phyloP scores from a whole-genome alignment of 805 yeast genomes.

The Starmerella apis region DNA sequence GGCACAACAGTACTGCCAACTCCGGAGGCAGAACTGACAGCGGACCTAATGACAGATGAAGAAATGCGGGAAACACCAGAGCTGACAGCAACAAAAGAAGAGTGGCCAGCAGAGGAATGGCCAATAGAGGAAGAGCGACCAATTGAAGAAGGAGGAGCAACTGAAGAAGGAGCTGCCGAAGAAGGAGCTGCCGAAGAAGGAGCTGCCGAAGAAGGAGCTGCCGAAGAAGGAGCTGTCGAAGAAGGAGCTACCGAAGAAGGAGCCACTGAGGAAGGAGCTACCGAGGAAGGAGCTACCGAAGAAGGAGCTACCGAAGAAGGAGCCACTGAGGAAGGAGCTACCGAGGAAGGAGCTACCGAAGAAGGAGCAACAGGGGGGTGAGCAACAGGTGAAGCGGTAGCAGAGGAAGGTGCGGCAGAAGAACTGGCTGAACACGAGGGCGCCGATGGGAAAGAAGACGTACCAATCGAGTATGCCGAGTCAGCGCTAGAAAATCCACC shows the following conservation, averaged over 20 bases:
- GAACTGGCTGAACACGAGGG: slow-evolving; percentile 7
- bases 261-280: no score
- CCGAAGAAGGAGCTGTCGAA: no score
- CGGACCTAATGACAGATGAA: not conserved
- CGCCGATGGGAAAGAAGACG: slow-evolving; percentile 11
- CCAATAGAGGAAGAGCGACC: no score
- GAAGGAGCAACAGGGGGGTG: not conserved
- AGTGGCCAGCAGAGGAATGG: no score
- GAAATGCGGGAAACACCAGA: not conserved
- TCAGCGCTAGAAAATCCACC: slow-evolving; percentile 3
- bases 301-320: no score
- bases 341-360: not conserved
- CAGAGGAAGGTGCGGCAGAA: not conserved
- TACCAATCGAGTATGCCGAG: slow-evolving; percentile 8
- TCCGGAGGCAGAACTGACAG: slow-evolving; percentile 29
- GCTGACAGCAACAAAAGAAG: not conserved
- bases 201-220: no score
- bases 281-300: no score
- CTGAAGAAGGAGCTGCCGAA: no score
- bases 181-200: no score
- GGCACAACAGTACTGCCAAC: slow-evolving; percentile 29
- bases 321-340: no score
- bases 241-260: no score
- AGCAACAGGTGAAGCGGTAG: not conserved
- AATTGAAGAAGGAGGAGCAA: no score